Base-by-base conservation (phyloP, 2,329 filamentous ascomycete species). In the Corinectria fuckeliana region DNA sequence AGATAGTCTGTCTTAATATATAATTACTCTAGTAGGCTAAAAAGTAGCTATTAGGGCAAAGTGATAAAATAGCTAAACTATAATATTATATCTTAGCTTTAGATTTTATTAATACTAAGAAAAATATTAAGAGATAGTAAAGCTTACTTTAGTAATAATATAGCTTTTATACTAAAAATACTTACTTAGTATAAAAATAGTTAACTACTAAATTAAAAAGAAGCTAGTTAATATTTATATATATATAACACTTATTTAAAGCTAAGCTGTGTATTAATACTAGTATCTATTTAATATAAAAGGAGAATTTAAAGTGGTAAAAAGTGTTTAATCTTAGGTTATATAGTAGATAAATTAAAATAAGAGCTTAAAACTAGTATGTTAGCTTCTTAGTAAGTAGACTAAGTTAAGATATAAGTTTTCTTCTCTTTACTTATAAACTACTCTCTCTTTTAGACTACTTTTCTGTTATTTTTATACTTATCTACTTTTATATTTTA, bases 1-100 rank as follows among this genome's bases (percentile, higher is more conserved):
- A 65, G 63, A 14, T 56, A 60, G 21, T 63, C 51, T 13, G 63
- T 65, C 41, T 65, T 58, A 4, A 65, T 36, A 4, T 54, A 18
- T 14, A 50, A 11, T 57, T 62, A 60, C 2, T 65, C 60, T 9
- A 62, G 58, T 1, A 61, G 14, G 18, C 11, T 39, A 16, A 60
- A 62, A 5, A 65, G 51, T 3, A 56, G 62, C 2, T 47, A 49
- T 49, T 65, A 34, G 14, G 63, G 63, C 16, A 64, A 30, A 10
- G 63, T 66, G 9, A 66, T 63, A 2, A 54, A 56, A 54, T 66
- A 66, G 11, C 60, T 66, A 41, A 66, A 66, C 63, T 60, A 66
- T 16, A 63, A 63, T 18, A 53, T 64, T 53, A 66, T 51, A 26
- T 63, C 63, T 11, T 66, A 16, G 16, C 56, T 50, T n/a, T 66